Conservation (phyloP, 2,329 filamentous ascomycete genomes). For the Beauveria pseudobassiana region DNA sequence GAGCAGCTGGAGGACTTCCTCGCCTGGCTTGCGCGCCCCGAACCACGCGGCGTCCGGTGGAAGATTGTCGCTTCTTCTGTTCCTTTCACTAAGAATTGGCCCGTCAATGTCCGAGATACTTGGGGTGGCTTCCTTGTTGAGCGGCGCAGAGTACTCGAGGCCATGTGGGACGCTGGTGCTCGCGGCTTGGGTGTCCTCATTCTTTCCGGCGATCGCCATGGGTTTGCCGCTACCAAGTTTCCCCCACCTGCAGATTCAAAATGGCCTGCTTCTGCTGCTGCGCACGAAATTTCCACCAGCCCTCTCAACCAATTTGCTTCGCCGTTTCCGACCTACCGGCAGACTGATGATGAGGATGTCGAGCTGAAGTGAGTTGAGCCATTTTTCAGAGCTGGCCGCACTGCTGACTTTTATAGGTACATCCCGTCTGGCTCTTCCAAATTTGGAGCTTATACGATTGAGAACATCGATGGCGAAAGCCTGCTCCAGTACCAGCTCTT, state of each 20-base stretch:
- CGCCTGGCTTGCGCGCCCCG: conserved; percentile 63
- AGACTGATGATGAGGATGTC: conserved; percentile 75
- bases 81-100: conserved; percentile 98
- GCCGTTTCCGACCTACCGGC: conserved; percentile 73
- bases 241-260: conserved; percentile 52
- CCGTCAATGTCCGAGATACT: conserved; percentile 77
- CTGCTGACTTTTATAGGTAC: conserved; percentile 42
- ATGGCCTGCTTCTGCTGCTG: conserved; percentile 57
- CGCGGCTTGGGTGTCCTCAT: conserved; percentile 72
- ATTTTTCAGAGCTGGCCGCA: background rate
- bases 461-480: conserved; percentile 56
- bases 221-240: conserved; percentile 85
- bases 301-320: conserved; percentile 93
- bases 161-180: conserved; percentile 83
- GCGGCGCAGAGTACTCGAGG: conserved; percentile 70
- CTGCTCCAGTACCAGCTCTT: conserved; percentile 74
- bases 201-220: conserved; percentile 88
- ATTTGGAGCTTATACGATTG: conserved; percentile 68
- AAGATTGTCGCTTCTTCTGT: conserved; percentile 88
- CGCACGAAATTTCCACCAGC: conserved; percentile 88
- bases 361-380: conserved; percentile 62
- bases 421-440: conserved; percentile 82
- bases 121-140: conserved; percentile 90
- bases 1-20: conserved; percentile 75
- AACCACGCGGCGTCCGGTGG: conserved; percentile 76